Evolutionary conservation across 2,329 filamentous ascomycete species (phyloP).

Genomic region (Didymosphaeria variabile): DNA sequence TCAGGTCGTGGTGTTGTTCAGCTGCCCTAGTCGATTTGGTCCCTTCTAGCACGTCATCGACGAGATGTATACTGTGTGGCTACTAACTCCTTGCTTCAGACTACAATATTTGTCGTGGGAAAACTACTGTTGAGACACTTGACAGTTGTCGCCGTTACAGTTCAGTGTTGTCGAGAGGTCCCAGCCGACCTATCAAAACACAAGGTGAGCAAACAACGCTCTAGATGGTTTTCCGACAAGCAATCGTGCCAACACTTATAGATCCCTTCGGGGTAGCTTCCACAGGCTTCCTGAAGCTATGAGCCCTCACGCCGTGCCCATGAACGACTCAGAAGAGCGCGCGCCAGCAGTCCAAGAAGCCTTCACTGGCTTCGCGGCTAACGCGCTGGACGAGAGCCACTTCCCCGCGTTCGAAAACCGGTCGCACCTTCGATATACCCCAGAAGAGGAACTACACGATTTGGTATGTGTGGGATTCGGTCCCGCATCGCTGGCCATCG

Average conservation of each 20-base stretch:
- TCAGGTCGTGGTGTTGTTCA: not conserved
- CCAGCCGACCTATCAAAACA: constrained; percentile 13
- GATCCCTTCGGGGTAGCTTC: not conserved
- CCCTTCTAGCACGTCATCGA: constrained; percentile 24
- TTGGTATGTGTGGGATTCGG: constrained; percentile 93
- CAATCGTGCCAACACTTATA: not conserved
- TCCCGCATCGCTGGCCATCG: constrained; percentile 87
- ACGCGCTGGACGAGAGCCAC: constrained; percentile 38
- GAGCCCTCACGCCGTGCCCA: constrained; percentile 46
- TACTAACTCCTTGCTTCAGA: constrained; percentile 22
- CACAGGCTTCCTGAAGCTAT: constrained; percentile 28
- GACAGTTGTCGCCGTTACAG: constrained; percentile 14
- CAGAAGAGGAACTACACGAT: constrained; percentile 75
- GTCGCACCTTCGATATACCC: constrained; percentile 62
- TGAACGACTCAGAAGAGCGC: constrained; percentile 25
- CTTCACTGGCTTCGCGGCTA: constrained; percentile 38
- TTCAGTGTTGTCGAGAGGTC: constrained; percentile 13
- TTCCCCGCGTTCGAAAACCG: constrained; percentile 42
- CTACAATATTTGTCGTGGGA: not conserved
- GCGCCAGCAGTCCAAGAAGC: constrained; percentile 37
- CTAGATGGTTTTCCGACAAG: not conserved
- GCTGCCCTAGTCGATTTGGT: constrained; percentile 7
- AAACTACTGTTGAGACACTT: not conserved
- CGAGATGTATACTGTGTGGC: constrained; percentile 11
- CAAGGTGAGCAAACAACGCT: constrained; percentile 17